Base-by-base conservation (phyloP, 495 filamentous ascomycete genomes). In the Podospora bellae-mahoneyi region DNA sequence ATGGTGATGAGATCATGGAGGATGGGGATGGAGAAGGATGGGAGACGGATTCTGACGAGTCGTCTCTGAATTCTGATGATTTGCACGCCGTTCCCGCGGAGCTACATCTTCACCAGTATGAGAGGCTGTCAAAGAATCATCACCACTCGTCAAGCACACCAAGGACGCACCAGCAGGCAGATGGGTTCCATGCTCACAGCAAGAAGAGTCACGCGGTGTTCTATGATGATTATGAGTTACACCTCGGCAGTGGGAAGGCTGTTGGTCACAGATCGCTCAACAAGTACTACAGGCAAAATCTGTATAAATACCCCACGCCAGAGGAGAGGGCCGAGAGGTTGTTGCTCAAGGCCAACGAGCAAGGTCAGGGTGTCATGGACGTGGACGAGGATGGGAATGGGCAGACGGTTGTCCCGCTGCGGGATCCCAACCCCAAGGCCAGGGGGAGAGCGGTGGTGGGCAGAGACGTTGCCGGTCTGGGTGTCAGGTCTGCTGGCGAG, bases 31-130 rank as follows among this genome's bases (percentile, higher is more conserved):
- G 39, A 2, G 78, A 79, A 20, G 73, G 69, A 30, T 98, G 95
- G 95, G 95, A 99, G 79, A 97, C 92, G 1, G 94, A 97, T 76
- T 91, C 88, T 67, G 91, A 90, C 2, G 89, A 87, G 15, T 95
- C 92, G 18, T 94, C 91, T 15, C 84, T 96, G 27, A 92, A 92
- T 68, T 91, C 90, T 2, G 87, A 88, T 65, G 90, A 93, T 67
- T 84, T 93, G 19, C 87, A 86, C 39, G 83, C 90, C 23, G 85
- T 93, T 27, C 90, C 90, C 15, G 85, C 91, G 28, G 89, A 91
- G 63, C 80, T 87, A 62, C 85, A 84, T 63, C 78, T 81, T 61
- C 85, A 87, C 70, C 83, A 85, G 65, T 89, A 86, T 72, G 84
- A 87, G 64, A 81, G 85, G 48, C 83, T 90, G 9, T 74, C 82